phyloP scores from a whole-genome alignment of 2,329 filamentous ascomycete species.

The Trematosphaeria pertusa region DNA sequence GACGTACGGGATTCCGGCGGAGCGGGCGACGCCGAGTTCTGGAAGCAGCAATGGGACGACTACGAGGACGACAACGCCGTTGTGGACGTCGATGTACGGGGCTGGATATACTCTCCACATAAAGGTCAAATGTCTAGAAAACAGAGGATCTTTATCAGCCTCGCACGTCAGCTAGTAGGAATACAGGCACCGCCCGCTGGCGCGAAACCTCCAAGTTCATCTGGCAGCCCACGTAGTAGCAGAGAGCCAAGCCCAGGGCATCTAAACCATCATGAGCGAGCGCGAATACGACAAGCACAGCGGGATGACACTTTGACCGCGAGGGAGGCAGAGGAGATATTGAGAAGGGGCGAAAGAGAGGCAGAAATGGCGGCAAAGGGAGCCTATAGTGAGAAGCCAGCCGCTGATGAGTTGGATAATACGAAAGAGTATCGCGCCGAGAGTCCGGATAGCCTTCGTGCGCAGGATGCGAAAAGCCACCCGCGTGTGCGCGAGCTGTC shows the following conservation, averaged over 20 bases:
- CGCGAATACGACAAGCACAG: constrained; percentile 58
- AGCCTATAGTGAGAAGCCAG: constrained; percentile 73
- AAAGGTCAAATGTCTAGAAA: constrained; percentile 83
- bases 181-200: constrained; percentile 71
- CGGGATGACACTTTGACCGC: constrained; percentile 72
- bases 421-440: constrained; percentile 47
- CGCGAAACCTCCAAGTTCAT: constrained; percentile 45
- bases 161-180: constrained; percentile 87
- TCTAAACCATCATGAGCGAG: constrained; percentile 42
- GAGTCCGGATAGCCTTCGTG: no score
- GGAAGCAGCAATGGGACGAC: constrained; percentile 78
- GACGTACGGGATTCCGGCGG: constrained; percentile 53
- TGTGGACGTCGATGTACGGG: constrained; percentile 92
- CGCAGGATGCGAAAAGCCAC: no score
- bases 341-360: constrained; percentile 74
- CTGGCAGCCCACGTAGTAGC: constrained; percentile 50
- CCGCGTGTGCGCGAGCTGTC: constrained; percentile 28
- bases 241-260: constrained; percentile 53
- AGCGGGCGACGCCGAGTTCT: constrained; percentile 73
- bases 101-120: constrained; percentile 92
- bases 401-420: constrained; percentile 54
- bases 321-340: constrained; percentile 77
- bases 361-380: constrained; percentile 73
- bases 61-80: constrained; percentile 83
- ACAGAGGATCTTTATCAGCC: constrained; percentile 83